phyloP scores from a whole-genome alignment of 139 green algal genomes.

The Asterochloris erici region DNA sequence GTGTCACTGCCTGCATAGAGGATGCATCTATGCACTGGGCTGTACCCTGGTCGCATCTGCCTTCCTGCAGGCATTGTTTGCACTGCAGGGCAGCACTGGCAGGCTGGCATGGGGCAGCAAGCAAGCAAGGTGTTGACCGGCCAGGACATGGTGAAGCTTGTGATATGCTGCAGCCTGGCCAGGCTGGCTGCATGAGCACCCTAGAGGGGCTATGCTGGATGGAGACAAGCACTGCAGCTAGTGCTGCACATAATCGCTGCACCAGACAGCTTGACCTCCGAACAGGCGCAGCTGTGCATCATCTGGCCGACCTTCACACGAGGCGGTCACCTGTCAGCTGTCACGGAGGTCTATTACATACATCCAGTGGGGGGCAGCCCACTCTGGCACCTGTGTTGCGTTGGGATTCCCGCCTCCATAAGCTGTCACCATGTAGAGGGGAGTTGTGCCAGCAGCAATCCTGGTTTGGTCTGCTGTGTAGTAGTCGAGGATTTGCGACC shows the following conservation, averaged over 20 bases:
- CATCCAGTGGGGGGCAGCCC: background rate
- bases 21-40: no score
- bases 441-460: constrained; percentile 41
- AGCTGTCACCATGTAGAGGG: constrained; percentile 57
- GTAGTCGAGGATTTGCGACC: constrained; percentile 63
- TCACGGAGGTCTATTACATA: background rate
- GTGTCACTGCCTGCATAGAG: no score
- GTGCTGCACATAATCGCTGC: no score
- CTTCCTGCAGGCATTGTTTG: no score
- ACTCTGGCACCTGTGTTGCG: constrained; percentile 10
- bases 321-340: background rate
- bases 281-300: background rate
- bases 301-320: background rate
- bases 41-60: no score
- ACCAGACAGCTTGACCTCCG: background rate
- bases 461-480: constrained; percentile 42
- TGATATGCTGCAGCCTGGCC: background rate
- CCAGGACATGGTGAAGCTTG: background rate
- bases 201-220: no score
- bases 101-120: no score
- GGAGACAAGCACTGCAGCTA: no score
- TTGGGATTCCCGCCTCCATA: constrained; percentile 41
- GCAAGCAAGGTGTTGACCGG: no score
- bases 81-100: no score
- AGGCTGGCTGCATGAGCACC: background rate